Evolutionary conservation across 2,329 filamentous ascomycete genomes (phyloP).

Genomic region (Leptographium radiaticola): DNA sequence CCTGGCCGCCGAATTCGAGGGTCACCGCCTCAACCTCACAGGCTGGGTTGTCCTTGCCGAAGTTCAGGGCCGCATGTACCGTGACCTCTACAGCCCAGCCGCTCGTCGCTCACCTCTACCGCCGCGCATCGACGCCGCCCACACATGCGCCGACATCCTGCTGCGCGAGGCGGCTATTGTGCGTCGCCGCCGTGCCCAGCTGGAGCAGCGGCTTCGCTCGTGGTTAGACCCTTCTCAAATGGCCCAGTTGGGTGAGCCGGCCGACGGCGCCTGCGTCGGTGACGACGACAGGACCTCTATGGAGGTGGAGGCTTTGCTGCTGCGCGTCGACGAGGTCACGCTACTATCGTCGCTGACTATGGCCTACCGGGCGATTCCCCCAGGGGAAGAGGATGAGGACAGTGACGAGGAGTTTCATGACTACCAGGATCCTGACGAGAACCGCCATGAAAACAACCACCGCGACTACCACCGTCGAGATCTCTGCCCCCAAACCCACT

Average conservation of each 20-base stretch:
- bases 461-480: not conserved
- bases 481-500: constrained; percentile 1
- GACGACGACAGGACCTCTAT: not conserved
- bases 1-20: constrained; percentile 16
- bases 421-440: too few species aligned
- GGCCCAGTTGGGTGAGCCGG: not conserved
- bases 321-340: constrained; percentile 34
- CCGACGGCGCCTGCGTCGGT: not conserved
- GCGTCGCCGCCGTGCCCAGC: not conserved
- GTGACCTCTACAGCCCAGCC: constrained; percentile 38
- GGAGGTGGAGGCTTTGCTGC: constrained; percentile 18
- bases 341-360: constrained; percentile 35
- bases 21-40: constrained; percentile 33
- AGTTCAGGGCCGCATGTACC: constrained; percentile 47
- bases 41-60: constrained; percentile 42
- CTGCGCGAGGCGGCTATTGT: constrained; percentile 11
- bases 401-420: constrained; percentile 12
- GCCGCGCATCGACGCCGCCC: constrained; percentile 26
- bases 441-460: constrained; percentile 8
- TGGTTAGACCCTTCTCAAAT: not conserved
- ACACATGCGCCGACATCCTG: constrained; percentile 24
- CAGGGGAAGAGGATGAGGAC: not conserved
- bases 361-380: constrained; percentile 35
- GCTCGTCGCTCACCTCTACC: constrained; percentile 22
- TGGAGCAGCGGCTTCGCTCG: not conserved